Conservation (phyloP, 148 eudicot species). For the Chenopodium album region DNA sequence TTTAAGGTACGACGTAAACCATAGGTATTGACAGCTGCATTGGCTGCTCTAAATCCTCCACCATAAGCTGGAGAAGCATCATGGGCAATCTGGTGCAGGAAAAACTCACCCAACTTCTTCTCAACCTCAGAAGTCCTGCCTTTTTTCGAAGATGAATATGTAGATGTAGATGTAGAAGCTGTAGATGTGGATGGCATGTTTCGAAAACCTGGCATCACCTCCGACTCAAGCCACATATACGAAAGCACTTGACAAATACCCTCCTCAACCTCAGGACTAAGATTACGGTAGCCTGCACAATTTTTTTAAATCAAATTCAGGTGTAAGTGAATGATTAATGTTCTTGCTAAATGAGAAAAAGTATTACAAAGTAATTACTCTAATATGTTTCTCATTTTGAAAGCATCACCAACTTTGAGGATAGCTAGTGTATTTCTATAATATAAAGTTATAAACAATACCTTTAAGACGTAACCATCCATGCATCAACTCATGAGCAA, state of each 20-base stretch:
- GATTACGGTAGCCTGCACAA: constrained; percentile 70
- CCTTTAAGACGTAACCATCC: constrained; percentile 99
- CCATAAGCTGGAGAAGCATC: constrained; percentile 95
- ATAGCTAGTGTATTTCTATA: neutral
- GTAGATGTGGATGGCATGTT: constrained; percentile 64
- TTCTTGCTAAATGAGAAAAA: too few species aligned
- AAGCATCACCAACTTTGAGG: neutral
- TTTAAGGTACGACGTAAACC: constrained; percentile 78
- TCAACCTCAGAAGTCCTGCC: constrained; percentile 75
- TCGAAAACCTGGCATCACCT: constrained; percentile 60
- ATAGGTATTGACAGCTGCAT: constrained; percentile 77
- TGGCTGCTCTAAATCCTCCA: constrained; percentile 85
- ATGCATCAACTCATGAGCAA: constrained; percentile 97
- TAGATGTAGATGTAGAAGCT: constrained; percentile 31
- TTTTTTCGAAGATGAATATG: constrained; percentile 68
- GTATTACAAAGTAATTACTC: too few species aligned
- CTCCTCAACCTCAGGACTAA: constrained; percentile 82
- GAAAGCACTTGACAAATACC: constrained; percentile 97
- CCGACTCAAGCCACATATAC: constrained; percentile 97
- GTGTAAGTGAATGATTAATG: neutral
- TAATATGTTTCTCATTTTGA: neutral
- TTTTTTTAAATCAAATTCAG: neutral
- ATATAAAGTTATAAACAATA: constrained; percentile 10
- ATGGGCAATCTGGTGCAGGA: constrained; percentile 84
- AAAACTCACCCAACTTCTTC: constrained; percentile 77